Percentiles rank a stretch among this genome's conserved stretches.
These are phyloP conservation scores for Candida sonorensis DNA, from an alignment of 805 yeast genomes.

Conservation along the genomic window DNA sequence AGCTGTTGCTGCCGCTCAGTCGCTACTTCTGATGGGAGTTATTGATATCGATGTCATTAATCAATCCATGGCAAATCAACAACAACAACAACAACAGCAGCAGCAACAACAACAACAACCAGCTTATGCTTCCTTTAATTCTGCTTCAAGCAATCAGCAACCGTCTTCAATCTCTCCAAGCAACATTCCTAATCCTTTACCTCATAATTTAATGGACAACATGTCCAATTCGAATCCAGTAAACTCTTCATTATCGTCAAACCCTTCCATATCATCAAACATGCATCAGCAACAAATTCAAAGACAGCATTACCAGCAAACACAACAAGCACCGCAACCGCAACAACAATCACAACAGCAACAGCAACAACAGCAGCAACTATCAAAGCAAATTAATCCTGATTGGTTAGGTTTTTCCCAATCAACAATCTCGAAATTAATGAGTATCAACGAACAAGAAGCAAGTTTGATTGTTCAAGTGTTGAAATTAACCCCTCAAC, in stretches of 20 bases:
- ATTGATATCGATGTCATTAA: slow-evolving; percentile 63
- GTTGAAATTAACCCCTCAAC: slow-evolving; percentile 41
- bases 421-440: slow-evolving; percentile 42
- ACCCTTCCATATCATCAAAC: too few species aligned
- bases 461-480: slow-evolving; percentile 52
- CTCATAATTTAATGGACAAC: too few species aligned
- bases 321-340: slow-evolving; percentile 8
- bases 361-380: slow-evolving; percentile 4
- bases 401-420: slow-evolving; percentile 45
- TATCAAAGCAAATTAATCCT: slow-evolving; percentile 20
- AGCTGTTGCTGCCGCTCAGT: slow-evolving; percentile 66
- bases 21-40: slow-evolving; percentile 69
- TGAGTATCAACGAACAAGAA: slow-evolving; percentile 47
- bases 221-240: too few species aligned
- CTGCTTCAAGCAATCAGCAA: too few species aligned
- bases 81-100: slow-evolving; percentile 12
- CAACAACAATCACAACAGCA: slow-evolving; percentile 8
- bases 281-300: too few species aligned
- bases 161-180: too few species aligned
- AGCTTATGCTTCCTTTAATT: too few species aligned
- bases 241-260: too few species aligned
- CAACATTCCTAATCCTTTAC: too few species aligned
- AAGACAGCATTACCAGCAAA: slow-evolving; percentile 8
- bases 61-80: slow-evolving; percentile 35
- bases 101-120: slow-evolving; percentile 1